These are phyloP conservation scores for Candida awuae DNA, from an alignment of 805 yeast genomes.

Conservation along the genomic window DNA sequence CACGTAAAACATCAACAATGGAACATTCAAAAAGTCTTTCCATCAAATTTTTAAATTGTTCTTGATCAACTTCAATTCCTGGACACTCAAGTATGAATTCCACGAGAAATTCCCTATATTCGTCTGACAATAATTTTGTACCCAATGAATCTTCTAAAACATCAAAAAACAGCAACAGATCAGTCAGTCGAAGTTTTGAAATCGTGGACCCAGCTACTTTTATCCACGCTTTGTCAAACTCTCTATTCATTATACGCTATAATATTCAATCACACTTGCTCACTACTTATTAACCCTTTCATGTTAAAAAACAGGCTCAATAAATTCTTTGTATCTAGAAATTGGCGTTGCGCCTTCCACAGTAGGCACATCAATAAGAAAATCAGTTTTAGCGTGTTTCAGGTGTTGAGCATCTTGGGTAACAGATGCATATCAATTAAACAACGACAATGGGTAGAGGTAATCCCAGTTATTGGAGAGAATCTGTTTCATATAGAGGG, in stretches of 20 bases:
- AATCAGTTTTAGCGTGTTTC: too few relatives aligned
- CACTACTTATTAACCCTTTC: too few relatives aligned
- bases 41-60: conserved; percentile 15
- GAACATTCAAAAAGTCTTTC: conserved; percentile 13
- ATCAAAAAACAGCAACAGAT: conserved; percentile 12
- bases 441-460: too few relatives aligned
- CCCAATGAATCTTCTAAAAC: conserved; percentile 10
- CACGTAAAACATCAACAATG: conserved; percentile 9
- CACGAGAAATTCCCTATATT: conserved; percentile 14
- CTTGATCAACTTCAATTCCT: conserved; percentile 5
- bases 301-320: too few relatives aligned
- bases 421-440: too few relatives aligned
- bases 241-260: background rate
- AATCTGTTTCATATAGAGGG: too few relatives aligned
- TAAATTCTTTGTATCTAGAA: too few relatives aligned
- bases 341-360: too few relatives aligned
- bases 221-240: conserved; percentile 11
- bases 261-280: too few relatives aligned
- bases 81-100: conserved; percentile 15
- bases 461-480: too few relatives aligned
- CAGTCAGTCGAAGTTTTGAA: conserved; percentile 6
- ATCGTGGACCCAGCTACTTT: background rate
- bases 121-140: conserved; percentile 11
- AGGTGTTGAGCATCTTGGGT: too few relatives aligned
- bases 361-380: too few relatives aligned